Base-by-base conservation (phyloP, 2,329 filamentous ascomycete genomes). In the Oidium heveae region DNA sequence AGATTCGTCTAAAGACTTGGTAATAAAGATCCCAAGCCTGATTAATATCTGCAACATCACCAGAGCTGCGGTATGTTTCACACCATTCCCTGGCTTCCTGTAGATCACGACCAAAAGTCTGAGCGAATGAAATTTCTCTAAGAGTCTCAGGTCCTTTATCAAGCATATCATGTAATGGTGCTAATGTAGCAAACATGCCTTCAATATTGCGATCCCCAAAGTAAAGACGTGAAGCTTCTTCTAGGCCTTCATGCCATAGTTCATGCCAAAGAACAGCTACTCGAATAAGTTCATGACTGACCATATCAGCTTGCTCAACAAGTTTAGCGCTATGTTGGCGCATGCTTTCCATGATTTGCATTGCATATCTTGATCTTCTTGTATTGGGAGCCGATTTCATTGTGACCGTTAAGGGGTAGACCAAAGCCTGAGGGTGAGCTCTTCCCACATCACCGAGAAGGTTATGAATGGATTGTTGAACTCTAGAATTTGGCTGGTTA, bases 11-110 rank as follows among this genome's bases (percentile, higher is more conserved):
- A 78, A 98, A 98, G 0, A 96, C 91, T 60, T 94, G 87, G 68
- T 98, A 98, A 69, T 99, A 99, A 15, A 98, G 76, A 68, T 99
- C 93, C 91, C 91, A 99, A 7, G 91, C 91, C 68, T 94, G 87
- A 64, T 96, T 98, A 49, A 98, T 77, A 66, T 99, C 93, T 51
- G 86, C 89, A 57, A 91, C 80, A 64, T 98, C 91, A 53, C 81
- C 76, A n/a, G 85, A 91, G 43, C 79, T 78, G 62, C 86, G 82
- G 68, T 94, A 98, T 54, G 93, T 85, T 58, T 85, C 81, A 66
- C 91, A 98, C 82, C 91, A 98, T 61, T 96, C 88, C 57, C 86
- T 82, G 9, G 91, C 93, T 68, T 99, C 93, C 56, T 86, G 83
- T 22, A 99, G 75, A 65, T 98, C 93, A 34, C 93, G 82, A 0